A percentile compares a stretch with the other conserved stretches of the same genome.
These are phyloP conservation scores for Jackrogersella minutella DNA, from an alignment of 495 filamentous ascomycete species.

Conservation along the genomic window DNA sequence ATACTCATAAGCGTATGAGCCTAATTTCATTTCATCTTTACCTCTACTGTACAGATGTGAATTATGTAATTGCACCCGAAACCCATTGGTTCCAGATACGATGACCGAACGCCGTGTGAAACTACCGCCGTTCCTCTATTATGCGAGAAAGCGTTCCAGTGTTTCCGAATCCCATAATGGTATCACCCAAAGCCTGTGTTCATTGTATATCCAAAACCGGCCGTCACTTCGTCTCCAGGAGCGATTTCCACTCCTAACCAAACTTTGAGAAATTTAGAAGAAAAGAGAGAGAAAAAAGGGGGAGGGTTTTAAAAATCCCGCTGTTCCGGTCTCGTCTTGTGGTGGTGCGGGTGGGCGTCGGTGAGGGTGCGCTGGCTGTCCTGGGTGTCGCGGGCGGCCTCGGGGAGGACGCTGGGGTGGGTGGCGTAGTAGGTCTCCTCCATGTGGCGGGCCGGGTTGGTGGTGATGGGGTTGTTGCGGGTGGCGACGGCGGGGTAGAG, in stretches of 20 bases:
- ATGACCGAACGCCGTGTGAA: conserved; percentile 9
- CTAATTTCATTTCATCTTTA: too few relatives aligned
- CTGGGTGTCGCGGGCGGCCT: conserved; percentile 23
- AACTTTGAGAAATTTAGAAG: too few relatives aligned
- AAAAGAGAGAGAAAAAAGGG: too few relatives aligned
- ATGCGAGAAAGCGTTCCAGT: background rate
- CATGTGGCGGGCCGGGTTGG: conserved; percentile 38
- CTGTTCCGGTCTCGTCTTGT: conserved; percentile 23
- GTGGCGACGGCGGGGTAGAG: conserved; percentile 74
- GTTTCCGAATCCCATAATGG: background rate
- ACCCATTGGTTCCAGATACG: background rate
- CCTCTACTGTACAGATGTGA: background rate
- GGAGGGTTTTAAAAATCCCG: conserved; percentile 29
- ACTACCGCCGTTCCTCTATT: background rate
- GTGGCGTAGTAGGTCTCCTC: conserved; percentile 46
- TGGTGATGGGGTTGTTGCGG: conserved; percentile 26
- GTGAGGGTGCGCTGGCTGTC: conserved; percentile 41
- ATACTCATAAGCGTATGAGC: too few relatives aligned
- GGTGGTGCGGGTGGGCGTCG: background rate
- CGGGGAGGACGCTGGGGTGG: conserved; percentile 22
- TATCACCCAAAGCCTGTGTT: background rate
- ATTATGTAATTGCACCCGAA: background rate
- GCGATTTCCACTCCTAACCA: too few relatives aligned
- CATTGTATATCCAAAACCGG: too few relatives aligned
- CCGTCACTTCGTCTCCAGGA: too few relatives aligned